Evolutionary conservation across 345 rosid genomes (phyloP), one percentile per base, ranked within the genome.

Genomic region (Zanthoxylum bungeanum): DNA sequence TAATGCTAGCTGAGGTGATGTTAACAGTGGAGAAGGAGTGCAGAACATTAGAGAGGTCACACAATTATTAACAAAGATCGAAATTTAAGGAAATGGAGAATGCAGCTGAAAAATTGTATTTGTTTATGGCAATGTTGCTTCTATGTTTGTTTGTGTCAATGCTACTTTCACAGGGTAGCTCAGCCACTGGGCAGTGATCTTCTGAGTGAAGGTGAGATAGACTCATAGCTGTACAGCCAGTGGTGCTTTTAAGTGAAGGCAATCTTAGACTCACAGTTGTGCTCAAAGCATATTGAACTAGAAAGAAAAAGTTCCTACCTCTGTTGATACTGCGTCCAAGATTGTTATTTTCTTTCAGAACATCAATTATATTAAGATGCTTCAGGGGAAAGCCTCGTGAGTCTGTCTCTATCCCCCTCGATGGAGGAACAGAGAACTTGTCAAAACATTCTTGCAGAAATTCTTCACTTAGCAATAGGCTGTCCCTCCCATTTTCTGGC

Each of bases 361-460:
- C 75, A 75, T 83, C 84, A 49, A 83, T 50, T 64, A 83, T 77
- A 55, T 80, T 83, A 40, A 83, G 71, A 75, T 79, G 76, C 76
- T 83, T 83, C 60, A n/a, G 78, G 37, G 74, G 73, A 39, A 83
- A 83, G 31, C 76, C 49, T 28, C 70, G 64, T 27, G 75, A 49
- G 53, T 71, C 56, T 49, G 58, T 44, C 72, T 78, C 78, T 8
- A 21, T 24, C 66, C 70, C 66, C 46, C 59, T 75, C 44, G 82
- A 64, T 3, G 79, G 76, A 31, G 79, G 76, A 31, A 75, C 74
- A 37, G 78, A 77, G 73, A 74, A 80, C 78, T 57, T 69, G 19
- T 73, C 56, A 22, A 25, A 57, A 66, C 81, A 82, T 11, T 58
- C 57, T 21, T 71, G 78, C 8, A 82, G 72, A 76, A 82, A 79